Conservation (phyloP, 805 yeast species). For the Candida stauntonica region DNA sequence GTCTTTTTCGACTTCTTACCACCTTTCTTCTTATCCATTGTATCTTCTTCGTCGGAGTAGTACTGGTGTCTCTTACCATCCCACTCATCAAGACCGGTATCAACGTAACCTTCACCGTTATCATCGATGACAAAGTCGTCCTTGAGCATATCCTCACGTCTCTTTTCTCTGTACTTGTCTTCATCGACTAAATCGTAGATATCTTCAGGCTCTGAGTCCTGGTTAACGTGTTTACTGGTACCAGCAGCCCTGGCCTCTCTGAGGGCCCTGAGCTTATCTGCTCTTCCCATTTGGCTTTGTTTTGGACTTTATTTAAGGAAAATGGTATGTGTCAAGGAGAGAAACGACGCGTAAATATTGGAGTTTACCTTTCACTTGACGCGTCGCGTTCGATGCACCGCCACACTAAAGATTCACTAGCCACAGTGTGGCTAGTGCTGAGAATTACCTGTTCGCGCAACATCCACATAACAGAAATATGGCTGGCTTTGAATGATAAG, state of each 20-base stretch:
- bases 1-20: constrained; percentile 8
- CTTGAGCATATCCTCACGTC: constrained; percentile 73
- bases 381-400: not conserved
- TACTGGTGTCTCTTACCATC: constrained; percentile 45
- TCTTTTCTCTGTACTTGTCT: constrained; percentile 66
- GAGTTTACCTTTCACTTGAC: too few relatives aligned
- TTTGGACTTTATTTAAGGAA: too few relatives aligned
- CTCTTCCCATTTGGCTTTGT: constrained; percentile 31
- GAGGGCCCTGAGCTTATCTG: constrained; percentile 53
- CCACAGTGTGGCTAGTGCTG: not conserved
- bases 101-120: constrained; percentile 90
- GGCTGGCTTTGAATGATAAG: too few relatives aligned
- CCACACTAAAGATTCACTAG: too few relatives aligned
- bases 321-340: too few relatives aligned
- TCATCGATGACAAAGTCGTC: constrained; percentile 96
- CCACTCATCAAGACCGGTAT: constrained; percentile 91
- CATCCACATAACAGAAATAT: too few relatives aligned
- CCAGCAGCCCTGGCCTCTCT: constrained; percentile 61
- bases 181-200: constrained; percentile 90
- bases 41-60: constrained; percentile 53
- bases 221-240: constrained; percentile 33
- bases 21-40: constrained; percentile 19
- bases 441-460: too few relatives aligned
- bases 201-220: constrained; percentile 46
- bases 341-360: not conserved